These are phyloP conservation scores for Populus hybrid DNA, from an alignment of 441 rosid genomes.

Conservation along the genomic window DNA sequence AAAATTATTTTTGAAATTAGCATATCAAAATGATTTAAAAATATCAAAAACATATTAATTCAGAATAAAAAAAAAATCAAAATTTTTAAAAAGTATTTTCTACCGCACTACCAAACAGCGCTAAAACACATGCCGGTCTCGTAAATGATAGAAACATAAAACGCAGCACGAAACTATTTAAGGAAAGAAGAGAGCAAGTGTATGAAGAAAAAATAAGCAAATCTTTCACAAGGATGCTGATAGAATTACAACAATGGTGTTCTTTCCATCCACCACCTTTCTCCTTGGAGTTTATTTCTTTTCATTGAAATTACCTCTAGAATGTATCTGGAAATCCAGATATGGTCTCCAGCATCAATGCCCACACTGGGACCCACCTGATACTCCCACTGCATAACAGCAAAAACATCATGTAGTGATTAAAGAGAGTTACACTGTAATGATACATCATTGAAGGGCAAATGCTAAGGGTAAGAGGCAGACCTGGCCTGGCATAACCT, in stretches of 20 bases:
- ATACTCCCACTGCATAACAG: conserved; percentile 79
- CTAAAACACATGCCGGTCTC: neutral
- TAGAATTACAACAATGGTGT: neutral
- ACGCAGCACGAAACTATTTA: neutral
- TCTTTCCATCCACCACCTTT: neutral
- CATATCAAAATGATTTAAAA: too few species aligned
- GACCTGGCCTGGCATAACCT: conserved; percentile 99
- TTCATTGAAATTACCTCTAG: conserved; percentile 58
- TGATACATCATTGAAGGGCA: neutral
- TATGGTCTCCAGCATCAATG: conserved; percentile 90
- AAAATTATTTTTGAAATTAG: too few species aligned
- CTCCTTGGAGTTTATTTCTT: neutral
- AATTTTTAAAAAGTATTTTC: too few species aligned
- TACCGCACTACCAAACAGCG: too few species aligned
- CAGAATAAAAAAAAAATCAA: too few species aligned
- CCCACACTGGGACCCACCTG: conserved; percentile 99
- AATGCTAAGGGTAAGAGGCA: conserved; percentile 11
- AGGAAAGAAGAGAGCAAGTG: neutral
- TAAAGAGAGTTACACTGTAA: conserved; percentile 3
- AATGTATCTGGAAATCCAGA: conserved; percentile 93
- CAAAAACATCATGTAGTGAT: conserved; percentile 3
- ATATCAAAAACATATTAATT: too few species aligned
- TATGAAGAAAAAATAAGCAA: neutral
- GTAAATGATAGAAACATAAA: neutral
- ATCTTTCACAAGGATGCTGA: neutral